Evolutionary conservation across 805 yeast genomes (phyloP).

Genomic region (Wickerhamomyces ciferrii): DNA sequence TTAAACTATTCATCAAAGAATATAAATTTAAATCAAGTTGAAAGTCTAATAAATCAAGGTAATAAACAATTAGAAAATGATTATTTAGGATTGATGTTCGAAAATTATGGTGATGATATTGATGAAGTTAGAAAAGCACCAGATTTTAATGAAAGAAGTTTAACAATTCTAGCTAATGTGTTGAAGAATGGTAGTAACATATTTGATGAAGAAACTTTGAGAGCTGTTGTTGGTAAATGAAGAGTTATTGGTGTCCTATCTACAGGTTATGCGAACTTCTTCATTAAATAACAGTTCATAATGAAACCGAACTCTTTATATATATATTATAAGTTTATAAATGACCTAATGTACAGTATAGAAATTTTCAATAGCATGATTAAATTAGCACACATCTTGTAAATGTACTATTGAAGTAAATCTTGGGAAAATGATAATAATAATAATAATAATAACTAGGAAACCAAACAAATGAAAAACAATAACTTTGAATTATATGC

Average conservation of each 20-base stretch:
- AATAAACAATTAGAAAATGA: constrained; percentile 39
- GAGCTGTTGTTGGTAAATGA: constrained; percentile 13
- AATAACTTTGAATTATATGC: neutral
- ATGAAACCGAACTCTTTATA: neutral
- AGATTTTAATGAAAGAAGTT: constrained; percentile 55
- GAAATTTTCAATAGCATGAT: neutral
- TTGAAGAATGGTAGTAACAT: constrained; percentile 17
- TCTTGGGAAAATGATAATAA: no score
- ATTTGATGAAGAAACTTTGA: constrained; percentile 17
- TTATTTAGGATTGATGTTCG: constrained; percentile 51
- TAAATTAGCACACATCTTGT: no score
- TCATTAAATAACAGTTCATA: no score
- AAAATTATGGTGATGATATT: constrained; percentile 44
- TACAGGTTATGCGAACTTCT: no score
- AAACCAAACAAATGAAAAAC: neutral
- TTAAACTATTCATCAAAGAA: constrained; percentile 23
- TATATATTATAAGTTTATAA: neutral
- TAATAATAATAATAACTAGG: no score
- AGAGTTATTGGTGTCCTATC: no score
- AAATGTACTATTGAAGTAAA: no score
- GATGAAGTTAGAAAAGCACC: constrained; percentile 43
- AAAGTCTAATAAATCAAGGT: constrained; percentile 22
- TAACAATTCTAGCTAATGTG: constrained; percentile 24
- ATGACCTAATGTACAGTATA: neutral
- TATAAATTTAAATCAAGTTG: constrained; percentile 26